Base-by-base conservation (phyloP, 768 basidiomycete species). In the Peribolospora kevripleyi region DNA sequence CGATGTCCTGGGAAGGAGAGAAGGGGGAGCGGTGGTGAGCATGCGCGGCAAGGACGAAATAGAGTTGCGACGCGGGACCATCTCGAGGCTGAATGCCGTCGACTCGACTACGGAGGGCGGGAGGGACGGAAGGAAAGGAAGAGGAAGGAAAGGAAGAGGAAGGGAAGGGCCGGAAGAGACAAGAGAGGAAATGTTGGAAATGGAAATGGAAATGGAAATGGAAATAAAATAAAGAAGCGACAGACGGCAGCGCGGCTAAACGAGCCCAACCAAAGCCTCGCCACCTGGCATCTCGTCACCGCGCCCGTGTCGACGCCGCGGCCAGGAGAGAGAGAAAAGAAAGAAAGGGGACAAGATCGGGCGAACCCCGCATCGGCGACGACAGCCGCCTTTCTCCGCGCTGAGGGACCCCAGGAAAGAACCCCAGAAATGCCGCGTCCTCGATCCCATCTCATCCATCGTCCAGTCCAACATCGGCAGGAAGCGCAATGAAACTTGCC, bases 171-270 rank as follows among this genome's bases (percentile, higher is more conserved):
- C 37, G 2, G 58, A 48, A 8, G 58, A 56, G 14, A 55, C 54
- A n/a, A 52, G 51, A 4, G 60, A 50, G 48, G 58, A 60, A 46
- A 53, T 57, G 50, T 60, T 57, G 0, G 59, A 56, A 50, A 11
- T 11, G 48, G 53, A 57, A 56, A 60, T 60, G 11, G 59, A 53
- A 54, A 60, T 57, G 14, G 53, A 46, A 10, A 10, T 56, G 56
- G 50, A 57, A 60, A 10, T 56, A 56, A 6, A 57, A 57, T 3
- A 57, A 57, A 14, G 60, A 57, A 7, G 57, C 55, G 42, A 54
- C 54, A 45, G 58, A 60, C 7, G 60, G 60, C 51, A 56, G 55
- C 13, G 46, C 36, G 13, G 48, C 3, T 41, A 7, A 7, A 9
- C 5, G 42, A 8, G 42, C 13, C 8, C n/a, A n/a, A 9, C 14